phyloP scores from a whole-genome alignment of 2,329 filamentous ascomycete species.

The Ramichloridium luteum region DNA sequence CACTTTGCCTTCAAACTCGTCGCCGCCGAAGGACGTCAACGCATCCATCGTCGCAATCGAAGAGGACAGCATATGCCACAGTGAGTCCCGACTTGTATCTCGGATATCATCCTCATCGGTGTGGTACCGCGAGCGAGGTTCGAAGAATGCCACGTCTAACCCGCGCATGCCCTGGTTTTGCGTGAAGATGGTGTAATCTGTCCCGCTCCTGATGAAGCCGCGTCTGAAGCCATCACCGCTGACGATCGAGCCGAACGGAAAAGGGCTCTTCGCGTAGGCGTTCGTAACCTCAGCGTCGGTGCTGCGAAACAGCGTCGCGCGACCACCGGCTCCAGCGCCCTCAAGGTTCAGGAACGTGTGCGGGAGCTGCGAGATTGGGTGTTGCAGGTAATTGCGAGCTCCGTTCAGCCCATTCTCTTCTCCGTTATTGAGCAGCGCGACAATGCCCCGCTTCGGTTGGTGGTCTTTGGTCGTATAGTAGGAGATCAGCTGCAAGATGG shows the following conservation, averaged over 20 bases:
- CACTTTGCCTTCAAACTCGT: constrained; percentile 50
- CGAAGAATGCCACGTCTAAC: constrained; percentile 83
- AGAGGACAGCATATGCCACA: constrained; percentile 94
- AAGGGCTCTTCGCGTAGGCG: constrained; percentile 56
- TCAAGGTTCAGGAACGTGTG: constrained; percentile 91
- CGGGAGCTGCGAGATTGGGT: constrained; percentile 65
- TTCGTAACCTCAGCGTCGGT: constrained; percentile 77
- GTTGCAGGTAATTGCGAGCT: constrained; percentile 63
- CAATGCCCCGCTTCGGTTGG: constrained; percentile 65
- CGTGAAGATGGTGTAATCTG: constrained; percentile 78
- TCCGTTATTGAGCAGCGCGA: constrained; percentile 84
- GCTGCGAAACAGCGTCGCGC: constrained; percentile 74
- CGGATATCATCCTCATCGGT: constrained; percentile 76
- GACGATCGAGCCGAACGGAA: constrained; percentile 76
- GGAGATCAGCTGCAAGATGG: constrained; percentile 69
- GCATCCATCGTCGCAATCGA: constrained; percentile 61
- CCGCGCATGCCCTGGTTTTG: constrained; percentile 69
- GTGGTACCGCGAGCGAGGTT: constrained; percentile 76
- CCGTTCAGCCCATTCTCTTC: constrained; percentile 91
- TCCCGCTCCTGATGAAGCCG: constrained; percentile 69
- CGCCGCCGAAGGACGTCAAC: constrained; percentile 56
- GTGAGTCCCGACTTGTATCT: constrained; percentile 56
- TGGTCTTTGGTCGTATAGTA: constrained; percentile 63
- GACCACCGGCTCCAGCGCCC: constrained; percentile 81
- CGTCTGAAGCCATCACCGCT: constrained; percentile 73